Percentiles rank a stretch among this genome's conserved stretches.
These are phyloP conservation scores for Metschnikowia orientalis DNA, from an alignment of 805 yeast species.

Conservation along the genomic window DNA sequence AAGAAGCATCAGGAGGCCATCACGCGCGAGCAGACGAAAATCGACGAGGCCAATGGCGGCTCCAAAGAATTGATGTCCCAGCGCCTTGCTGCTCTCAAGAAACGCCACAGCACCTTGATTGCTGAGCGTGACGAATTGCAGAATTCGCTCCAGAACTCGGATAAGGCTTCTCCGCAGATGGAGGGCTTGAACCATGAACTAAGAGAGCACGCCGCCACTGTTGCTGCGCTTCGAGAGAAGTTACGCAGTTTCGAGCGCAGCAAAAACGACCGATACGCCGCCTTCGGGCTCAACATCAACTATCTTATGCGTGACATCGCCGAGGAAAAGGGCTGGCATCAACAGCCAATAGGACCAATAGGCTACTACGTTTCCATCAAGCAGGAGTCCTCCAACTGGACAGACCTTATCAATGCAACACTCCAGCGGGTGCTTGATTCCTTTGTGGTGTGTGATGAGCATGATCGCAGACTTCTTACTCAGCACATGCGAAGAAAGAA, in stretches of 20 bases:
- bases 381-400: constrained; percentile 51
- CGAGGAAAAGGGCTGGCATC: constrained; percentile 28
- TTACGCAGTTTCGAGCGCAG: constrained; percentile 10
- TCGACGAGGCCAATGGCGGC: constrained; percentile 43
- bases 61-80: constrained; percentile 31
- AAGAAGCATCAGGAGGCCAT: constrained; percentile 20
- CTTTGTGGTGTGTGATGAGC: constrained; percentile 61
- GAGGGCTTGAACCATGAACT: constrained; percentile 10
- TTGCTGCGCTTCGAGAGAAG: constrained; percentile 6
- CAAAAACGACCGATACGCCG: constrained; percentile 35
- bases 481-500: constrained; percentile 32
- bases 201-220: constrained; percentile 7
- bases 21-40: constrained; percentile 31
- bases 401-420: constrained; percentile 52
- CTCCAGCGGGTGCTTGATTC: constrained; percentile 50
- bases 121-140: constrained; percentile 11
- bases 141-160: constrained; percentile 4
- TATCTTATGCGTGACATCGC: constrained; percentile 37
- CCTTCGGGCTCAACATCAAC: constrained; percentile 49
- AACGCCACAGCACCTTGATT: constrained; percentile 8
- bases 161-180: constrained; percentile 10
- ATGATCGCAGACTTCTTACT: constrained; percentile 46
- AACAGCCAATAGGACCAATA: constrained; percentile 74
- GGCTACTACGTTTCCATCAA: constrained; percentile 60
- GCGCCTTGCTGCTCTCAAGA: constrained; percentile 13